Conservation (phyloP, 345 rosid species). For the Eucalyptus fibrosa region DNA sequence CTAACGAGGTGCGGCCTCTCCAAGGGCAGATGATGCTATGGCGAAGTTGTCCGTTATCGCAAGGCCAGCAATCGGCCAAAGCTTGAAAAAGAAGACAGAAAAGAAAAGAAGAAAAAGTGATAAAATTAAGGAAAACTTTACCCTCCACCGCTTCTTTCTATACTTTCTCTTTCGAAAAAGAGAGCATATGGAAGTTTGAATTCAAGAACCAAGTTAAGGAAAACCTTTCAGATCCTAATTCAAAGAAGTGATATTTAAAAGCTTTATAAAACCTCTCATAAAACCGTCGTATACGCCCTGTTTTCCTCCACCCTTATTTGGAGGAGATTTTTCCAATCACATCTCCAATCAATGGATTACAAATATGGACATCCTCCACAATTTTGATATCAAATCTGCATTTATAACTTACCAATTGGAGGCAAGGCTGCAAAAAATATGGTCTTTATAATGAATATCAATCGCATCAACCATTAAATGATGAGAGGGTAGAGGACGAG, state of each 20-base stretch:
- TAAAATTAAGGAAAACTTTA: no score
- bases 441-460: not conserved
- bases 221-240: not conserved
- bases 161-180: not conserved
- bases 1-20: fast-evolving
- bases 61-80: fast-evolving
- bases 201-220: not conserved
- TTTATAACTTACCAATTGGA: not conserved
- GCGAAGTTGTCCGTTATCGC: fast-evolving
- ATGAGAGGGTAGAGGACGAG: not conserved
- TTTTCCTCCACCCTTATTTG: not conserved
- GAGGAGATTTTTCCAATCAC: not conserved
- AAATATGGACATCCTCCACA: not conserved
- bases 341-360: not conserved
- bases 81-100: no score
- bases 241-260: not conserved
- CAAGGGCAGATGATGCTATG: fast-evolving
- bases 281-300: not conserved
- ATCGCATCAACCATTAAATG: not conserved
- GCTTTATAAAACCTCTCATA: not conserved
- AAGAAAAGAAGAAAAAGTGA: no score
- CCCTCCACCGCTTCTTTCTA: fast-evolving
- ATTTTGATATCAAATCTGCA: not conserved
- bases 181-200: not conserved
- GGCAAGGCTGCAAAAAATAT: not conserved